Base-by-base conservation (phyloP, 2,329 filamentous ascomycete genomes). In the Colletotrichum tofieldiae region DNA sequence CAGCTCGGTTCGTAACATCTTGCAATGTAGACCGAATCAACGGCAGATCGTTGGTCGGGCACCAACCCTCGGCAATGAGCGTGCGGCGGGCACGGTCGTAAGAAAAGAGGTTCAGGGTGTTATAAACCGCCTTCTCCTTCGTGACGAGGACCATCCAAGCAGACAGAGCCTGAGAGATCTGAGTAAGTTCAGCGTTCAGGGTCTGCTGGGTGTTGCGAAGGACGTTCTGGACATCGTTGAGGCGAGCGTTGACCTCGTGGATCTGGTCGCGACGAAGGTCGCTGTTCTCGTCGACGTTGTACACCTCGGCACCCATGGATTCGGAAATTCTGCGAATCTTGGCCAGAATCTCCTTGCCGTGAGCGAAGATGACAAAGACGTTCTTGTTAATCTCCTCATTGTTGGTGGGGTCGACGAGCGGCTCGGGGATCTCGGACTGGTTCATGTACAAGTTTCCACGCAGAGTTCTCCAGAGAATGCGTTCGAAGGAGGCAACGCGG, bases 371-470 rank as follows among this genome's bases (percentile, higher is more conserved):
- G 79, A 99, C 96, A 79, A 99, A 99, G 67, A 99, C 96, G 78
- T 98, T 99, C 91, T 99, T 99, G 86, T 93, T 91, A 77, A 97
- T 89, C 75, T 94, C 88, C 84, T 98, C 96, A 81, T 98, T 98
- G 85, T 91, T 98, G 80, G 93, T 89, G 20, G 96, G 96, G 82
- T 99, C 94, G 81, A 98, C 88, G 77, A 99, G 93, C 47, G 94
- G 91, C 82, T 99, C 96, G 9, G 95, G 92, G 74, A 99, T 99
- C 87, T 99, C 96, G 51, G 96, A 96, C 86, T 99, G 97, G 85
- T 99, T 99, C 96, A 99, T 99, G 88, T 98, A 99, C 75, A 99
- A 86, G 83, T 99, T 99, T 78, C 96, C 96, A 82, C 96, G 94
- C 52, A 99, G 90, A 0, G 97, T 98, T 79, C 96, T 92, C 96